Evolutionary conservation across 495 filamentous ascomycete species (phyloP).

Genomic region (Neurospora hispaniola): DNA sequence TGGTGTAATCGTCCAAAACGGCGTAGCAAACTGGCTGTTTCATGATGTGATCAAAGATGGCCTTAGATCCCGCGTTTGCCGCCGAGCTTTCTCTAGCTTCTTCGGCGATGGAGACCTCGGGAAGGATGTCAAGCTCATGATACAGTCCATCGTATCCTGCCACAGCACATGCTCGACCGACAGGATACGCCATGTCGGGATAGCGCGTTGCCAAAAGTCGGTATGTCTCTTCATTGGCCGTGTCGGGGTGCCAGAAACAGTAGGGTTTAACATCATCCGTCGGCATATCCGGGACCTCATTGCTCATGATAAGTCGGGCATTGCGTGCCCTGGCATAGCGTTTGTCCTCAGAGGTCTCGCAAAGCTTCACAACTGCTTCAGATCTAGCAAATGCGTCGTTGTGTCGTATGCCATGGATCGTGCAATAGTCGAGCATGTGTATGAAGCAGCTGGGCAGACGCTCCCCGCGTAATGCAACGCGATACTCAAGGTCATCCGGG

Average conservation of each 20-base stretch:
- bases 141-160: conserved; percentile 10
- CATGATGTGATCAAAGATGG: conserved; percentile 9
- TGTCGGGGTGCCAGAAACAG: conserved; percentile 34
- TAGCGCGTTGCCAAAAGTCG: conserved; percentile 11
- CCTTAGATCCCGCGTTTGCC: neutral
- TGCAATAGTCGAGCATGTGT: neutral
- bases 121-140: conserved; percentile 8
- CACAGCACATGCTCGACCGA: conserved; percentile 11
- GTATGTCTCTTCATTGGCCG: conserved; percentile 26
- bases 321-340: conserved; percentile 16
- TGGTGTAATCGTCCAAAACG: conserved; percentile 12
- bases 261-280: conserved; percentile 24
- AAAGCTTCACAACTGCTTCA: neutral
- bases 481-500: neutral
- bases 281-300: conserved; percentile 23
- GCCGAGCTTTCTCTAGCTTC: conserved; percentile 7
- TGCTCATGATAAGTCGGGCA: conserved; percentile 32
- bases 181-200: conserved; percentile 8
- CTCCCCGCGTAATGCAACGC: neutral
- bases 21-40: conserved; percentile 1
- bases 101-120: conserved; percentile 11
- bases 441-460: neutral
- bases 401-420: neutral
- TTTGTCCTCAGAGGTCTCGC: neutral
- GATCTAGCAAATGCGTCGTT: neutral